Base-by-base conservation (phyloP, 306 rosid genomes). In the Begonia loranthoides region DNA sequence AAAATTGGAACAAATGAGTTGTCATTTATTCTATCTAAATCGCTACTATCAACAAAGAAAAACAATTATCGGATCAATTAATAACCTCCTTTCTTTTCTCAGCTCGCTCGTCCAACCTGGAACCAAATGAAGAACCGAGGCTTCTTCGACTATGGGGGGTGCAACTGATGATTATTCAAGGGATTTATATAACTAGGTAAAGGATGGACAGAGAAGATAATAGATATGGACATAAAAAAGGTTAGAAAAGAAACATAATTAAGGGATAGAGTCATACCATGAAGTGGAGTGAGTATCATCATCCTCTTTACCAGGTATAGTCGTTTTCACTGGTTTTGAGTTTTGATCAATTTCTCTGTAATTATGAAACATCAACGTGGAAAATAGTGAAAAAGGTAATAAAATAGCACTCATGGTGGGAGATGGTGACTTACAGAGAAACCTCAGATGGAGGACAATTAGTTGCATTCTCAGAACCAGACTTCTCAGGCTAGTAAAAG, bases 81-180 rank as follows among this genome's bases (percentile, higher is more conserved):
- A 46, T 61, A 34, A 90, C 95, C 99, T 90, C 94, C 74, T 71
- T 90, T 68, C 99, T 66, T 62, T 90, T 90, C 60, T 87, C 99
- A 14, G 95, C 99, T 45, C 99, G 79, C 67, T 90, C 95, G 50
- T 80, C 87, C 92, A 86, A 67, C 66, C 92, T 71, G 76, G 58
- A 90, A 61, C 94, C 73, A 74, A 86, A 82, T 48, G 85, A 84
- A 12, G 73, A 60, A 61, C 70, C 83, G 15, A 70, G 70, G 80
- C 64, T 72, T 69, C 68, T 74, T 54, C 76, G 62, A 2, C 62
- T 70, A 41, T 58, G 58, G 34, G 83, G 74, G 11, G 78, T 65
- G 41, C 83, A 75, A 68, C 94, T 86, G 80, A 55, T 59, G 55
- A 66, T 12, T 13, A 54, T 9, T 34, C 55, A 64, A 57, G 50